Evolutionary conservation across 2,329 filamentous ascomycete genomes (phyloP).

Genomic region (Xylogone sp.): DNA sequence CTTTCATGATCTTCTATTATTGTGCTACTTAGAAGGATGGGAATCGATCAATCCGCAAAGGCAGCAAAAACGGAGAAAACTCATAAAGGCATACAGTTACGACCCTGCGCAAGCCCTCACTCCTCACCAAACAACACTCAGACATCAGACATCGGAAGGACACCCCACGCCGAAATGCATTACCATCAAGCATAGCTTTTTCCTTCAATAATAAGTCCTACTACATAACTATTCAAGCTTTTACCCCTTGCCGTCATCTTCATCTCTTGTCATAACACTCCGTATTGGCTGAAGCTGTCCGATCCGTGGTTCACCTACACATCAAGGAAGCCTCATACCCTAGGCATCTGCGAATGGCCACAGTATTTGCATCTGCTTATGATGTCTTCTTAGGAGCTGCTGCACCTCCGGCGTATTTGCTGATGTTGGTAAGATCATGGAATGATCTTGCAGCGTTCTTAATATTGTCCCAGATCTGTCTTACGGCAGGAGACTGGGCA

Average conservation of each 20-base stretch:
- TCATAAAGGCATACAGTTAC: background rate
- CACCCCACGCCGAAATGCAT: background rate
- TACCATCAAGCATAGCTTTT: too few relatives aligned
- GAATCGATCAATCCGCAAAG: background rate
- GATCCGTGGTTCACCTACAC: background rate
- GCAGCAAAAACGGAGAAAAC: background rate
- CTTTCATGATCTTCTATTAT: background rate
- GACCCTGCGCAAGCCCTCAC: background rate
- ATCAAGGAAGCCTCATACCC: background rate
- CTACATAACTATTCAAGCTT: background rate
- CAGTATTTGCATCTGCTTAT: background rate
- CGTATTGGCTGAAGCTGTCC: background rate
- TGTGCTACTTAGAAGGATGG: background rate
- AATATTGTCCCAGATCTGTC: slow-evolving; percentile 75
- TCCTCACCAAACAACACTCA: background rate
- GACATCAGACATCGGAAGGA: background rate
- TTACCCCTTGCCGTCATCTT: background rate
- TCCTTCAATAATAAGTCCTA: background rate
- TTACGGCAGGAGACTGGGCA: slow-evolving; percentile 76
- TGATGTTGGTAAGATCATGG: slow-evolving; percentile 74
- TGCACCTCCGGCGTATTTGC: slow-evolving; percentile 62
- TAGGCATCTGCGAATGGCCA: background rate
- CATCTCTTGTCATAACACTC: background rate
- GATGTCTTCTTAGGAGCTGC: slow-evolving; percentile 48
- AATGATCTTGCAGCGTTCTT: slow-evolving; percentile 73